phyloP scores from a whole-genome alignment of 345 rosid genomes.

The Bretschneidera sinensis region DNA sequence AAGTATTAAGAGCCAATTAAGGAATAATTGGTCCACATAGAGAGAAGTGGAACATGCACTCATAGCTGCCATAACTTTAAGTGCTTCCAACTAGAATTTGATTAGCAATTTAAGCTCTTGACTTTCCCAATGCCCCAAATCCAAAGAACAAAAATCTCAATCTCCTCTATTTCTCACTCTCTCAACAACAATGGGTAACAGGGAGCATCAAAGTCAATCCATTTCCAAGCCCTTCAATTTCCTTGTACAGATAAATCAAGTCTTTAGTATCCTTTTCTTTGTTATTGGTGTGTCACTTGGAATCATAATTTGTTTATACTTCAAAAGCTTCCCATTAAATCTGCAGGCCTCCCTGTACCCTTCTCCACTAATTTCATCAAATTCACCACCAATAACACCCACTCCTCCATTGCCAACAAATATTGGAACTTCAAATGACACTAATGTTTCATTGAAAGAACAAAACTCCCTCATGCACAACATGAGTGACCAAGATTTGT shows the following conservation, averaged over 20 bases:
- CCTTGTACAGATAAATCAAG: conserved; percentile 9
- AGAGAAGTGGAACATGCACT: too few species aligned
- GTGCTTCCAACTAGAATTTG: too few species aligned
- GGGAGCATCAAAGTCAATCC: conserved; percentile 14
- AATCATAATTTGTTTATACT: conserved; percentile 28
- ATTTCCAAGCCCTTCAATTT: conserved; percentile 12
- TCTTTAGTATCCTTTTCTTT: conserved; percentile 24
- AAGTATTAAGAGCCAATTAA: too few species aligned
- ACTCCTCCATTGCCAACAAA: neutral
- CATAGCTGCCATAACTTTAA: too few species aligned
- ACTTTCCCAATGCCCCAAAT: too few species aligned
- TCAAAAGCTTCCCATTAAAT: conserved; percentile 20
- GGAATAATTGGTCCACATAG: too few species aligned
- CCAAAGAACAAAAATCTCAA: too few species aligned
- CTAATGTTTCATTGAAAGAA: neutral
- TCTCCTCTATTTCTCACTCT: conserved; percentile 5
- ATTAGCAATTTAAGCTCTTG: too few species aligned
- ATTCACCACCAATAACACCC: neutral
- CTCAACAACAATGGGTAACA: conserved; percentile 21
- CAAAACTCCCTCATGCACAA: conserved; percentile 30
- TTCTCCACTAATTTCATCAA: neutral
- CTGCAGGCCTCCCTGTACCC: neutral
- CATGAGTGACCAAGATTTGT: conserved; percentile 61
- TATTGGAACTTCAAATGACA: neutral
- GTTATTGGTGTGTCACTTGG: conserved; percentile 41